Percentiles rank a stretch among this genome's conserved stretches.
Conservation (phyloP, 75 land plant genomes). For the Picea glauca region DNA sequence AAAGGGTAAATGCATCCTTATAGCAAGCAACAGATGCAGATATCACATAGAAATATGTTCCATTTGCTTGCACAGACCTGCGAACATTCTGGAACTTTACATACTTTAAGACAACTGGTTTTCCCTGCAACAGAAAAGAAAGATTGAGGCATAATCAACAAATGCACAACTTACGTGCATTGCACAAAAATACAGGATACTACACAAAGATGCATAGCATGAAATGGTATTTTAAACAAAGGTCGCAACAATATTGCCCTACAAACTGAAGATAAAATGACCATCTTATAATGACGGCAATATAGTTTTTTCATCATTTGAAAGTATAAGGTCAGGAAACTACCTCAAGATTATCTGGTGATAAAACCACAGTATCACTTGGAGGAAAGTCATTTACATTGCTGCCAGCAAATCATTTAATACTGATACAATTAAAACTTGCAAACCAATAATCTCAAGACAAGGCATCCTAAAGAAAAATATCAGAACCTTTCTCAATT, state of each 20-base stretch:
- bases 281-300: neutral
- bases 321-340: neutral
- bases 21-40: constrained; percentile 1
- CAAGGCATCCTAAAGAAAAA: neutral
- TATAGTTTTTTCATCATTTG: neutral
- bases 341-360: constrained; percentile 78
- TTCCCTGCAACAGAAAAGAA: constrained; percentile 59
- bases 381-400: constrained; percentile 91
- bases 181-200: neutral
- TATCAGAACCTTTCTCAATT: neutral
- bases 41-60: neutral
- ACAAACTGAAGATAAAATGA: neutral
- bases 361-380: constrained; percentile 59
- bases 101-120: constrained; percentile 72
- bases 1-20: no score
- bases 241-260: neutral
- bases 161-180: neutral
- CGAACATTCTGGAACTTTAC: constrained; percentile 98
- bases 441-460: neutral
- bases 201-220: constrained; percentile 2
- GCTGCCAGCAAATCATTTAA: constrained; percentile 42
- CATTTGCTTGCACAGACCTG: constrained; percentile 44
- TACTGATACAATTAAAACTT: neutral
- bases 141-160: neutral
- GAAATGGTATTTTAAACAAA: constrained; percentile 9